These are phyloP conservation scores for Posidonia australis DNA, from an alignment of 106 monocot species.

Conservation along the genomic window DNA sequence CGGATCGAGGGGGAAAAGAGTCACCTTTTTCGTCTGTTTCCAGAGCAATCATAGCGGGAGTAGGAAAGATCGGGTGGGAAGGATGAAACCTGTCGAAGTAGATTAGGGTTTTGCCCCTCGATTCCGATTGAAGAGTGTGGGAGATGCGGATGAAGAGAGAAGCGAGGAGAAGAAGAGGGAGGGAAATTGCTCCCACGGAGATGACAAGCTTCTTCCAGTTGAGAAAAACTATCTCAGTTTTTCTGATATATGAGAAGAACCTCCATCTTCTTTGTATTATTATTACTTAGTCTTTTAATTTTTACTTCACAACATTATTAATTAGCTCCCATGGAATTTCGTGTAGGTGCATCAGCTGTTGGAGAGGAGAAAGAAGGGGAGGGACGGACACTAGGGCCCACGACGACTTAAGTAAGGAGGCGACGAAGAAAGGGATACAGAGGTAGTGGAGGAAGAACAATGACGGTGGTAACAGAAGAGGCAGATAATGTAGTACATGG, in stretches of 20 bases:
- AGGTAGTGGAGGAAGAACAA: too few relatives aligned
- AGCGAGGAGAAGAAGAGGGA: background rate
- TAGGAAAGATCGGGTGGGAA: background rate
- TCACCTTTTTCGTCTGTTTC: background rate
- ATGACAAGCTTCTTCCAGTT: background rate
- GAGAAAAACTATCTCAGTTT: background rate
- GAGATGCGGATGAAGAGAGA: background rate
- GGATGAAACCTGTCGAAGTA: background rate
- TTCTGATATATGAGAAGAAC: background rate
- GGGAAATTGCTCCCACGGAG: background rate
- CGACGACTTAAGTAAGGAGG: too few relatives aligned
- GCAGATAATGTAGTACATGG: too few relatives aligned
- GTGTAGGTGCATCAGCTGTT: too few relatives aligned
- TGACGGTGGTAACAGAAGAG: too few relatives aligned
- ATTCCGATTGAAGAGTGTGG: background rate
- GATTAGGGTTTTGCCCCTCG: background rate
- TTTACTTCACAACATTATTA: too few relatives aligned
- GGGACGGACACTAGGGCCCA: too few relatives aligned
- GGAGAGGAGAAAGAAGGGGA: too few relatives aligned
- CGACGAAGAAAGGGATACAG: too few relatives aligned
- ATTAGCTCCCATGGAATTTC: too few relatives aligned
- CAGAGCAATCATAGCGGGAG: background rate
- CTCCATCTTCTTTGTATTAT: too few relatives aligned
- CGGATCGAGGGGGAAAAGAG: constrained; percentile 1
- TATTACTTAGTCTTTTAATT: too few relatives aligned